Evolutionary conservation across 2,329 filamentous ascomycete species (phyloP).

Genomic region (Claviceps spartinae): DNA sequence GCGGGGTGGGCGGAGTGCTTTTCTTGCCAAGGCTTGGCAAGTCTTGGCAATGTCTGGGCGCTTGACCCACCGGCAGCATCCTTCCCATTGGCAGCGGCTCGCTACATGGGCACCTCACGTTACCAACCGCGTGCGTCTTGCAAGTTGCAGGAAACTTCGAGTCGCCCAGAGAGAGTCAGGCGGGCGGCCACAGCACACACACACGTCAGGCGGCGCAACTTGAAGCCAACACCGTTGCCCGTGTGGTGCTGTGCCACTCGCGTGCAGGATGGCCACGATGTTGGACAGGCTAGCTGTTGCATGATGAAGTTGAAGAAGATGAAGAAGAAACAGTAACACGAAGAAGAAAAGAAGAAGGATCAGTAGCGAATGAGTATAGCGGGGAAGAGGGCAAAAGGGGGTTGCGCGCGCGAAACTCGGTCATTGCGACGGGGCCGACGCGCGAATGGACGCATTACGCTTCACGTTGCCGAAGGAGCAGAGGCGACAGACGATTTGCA

Average conservation of each 20-base stretch:
- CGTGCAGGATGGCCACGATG: background rate
- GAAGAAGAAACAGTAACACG: background rate
- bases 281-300: background rate
- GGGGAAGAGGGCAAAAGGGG: background rate
- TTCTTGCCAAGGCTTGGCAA: slow-evolving; percentile 23
- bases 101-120: background rate
- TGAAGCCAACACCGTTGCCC: background rate
- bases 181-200: background rate
- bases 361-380: background rate
- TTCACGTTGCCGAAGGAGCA: background rate
- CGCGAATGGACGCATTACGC: background rate
- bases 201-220: background rate
- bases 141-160: slow-evolving; percentile 1
- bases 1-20: slow-evolving; percentile 14
- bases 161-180: background rate
- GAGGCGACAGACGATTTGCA: background rate
- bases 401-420: background rate
- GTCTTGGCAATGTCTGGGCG: slow-evolving; percentile 26
- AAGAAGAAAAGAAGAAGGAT: background rate
- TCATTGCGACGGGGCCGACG: background rate
- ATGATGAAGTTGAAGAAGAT: background rate
- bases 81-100: slow-evolving; percentile 15
- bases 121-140: background rate
- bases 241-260: background rate
- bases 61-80: slow-evolving; percentile 16